A percentile compares a stretch with the other conserved stretches of the same genome.
Evolutionary conservation across 179 eudicot genomes (phyloP).

Genomic region (Vitellaria paradoxa): DNA sequence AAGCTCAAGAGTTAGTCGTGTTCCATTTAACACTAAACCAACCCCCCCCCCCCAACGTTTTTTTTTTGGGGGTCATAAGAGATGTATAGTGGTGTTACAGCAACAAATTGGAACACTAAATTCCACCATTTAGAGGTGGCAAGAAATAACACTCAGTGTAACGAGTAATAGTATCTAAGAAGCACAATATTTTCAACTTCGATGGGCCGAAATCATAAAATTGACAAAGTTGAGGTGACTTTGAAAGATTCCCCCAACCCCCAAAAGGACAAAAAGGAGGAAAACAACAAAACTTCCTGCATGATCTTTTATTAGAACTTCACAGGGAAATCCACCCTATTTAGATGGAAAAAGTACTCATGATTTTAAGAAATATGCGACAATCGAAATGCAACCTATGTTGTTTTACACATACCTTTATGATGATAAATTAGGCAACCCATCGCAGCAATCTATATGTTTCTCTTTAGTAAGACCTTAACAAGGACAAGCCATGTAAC

Average conservation of each 20-base stretch:
- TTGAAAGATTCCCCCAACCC: not conserved
- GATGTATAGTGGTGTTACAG: not conserved
- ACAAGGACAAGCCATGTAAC: too few relatives aligned
- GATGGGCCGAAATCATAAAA: not conserved
- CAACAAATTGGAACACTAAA: not conserved
- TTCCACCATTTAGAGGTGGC: not conserved
- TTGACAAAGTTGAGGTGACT: not conserved
- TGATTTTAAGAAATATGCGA: not conserved
- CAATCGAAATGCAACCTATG: not conserved
- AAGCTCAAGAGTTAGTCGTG: too few relatives aligned
- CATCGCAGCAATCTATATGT: too few relatives aligned
- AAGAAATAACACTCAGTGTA: not conserved
- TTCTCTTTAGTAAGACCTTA: too few relatives aligned
- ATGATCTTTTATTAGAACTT: too few relatives aligned
- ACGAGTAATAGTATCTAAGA: not conserved
- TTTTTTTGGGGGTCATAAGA: too few relatives aligned
- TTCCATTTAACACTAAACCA: too few relatives aligned
- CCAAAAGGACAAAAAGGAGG: not conserved
- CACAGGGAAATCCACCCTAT: not conserved
- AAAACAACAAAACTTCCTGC: not conserved
- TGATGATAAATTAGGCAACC: not conserved
- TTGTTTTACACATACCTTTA: not conserved
- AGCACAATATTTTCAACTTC: not conserved
- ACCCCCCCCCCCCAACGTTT: too few relatives aligned
- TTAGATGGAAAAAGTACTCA: not conserved